These are phyloP conservation scores for Populus ilicifolia DNA, from an alignment of 345 rosid species.

Conservation along the genomic window DNA sequence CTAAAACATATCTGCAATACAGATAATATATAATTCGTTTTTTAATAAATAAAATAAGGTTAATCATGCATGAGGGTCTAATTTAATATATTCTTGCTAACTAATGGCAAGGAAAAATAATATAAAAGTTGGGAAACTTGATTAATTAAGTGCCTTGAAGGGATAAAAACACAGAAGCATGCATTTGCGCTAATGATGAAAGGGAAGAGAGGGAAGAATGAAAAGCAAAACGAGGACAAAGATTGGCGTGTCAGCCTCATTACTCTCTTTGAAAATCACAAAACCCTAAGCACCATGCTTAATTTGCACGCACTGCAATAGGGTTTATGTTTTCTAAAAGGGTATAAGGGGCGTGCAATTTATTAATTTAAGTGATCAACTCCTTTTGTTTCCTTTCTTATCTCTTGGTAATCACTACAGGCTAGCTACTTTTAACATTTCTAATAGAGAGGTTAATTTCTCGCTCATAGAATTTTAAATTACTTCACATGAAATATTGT, in stretches of 20 bases:
- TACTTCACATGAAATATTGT: no score
- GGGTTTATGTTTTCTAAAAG: conserved; percentile 1
- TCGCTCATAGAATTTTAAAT: neutral
- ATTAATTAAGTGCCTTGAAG: no score
- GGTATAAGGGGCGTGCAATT: neutral
- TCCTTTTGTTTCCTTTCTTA: neutral
- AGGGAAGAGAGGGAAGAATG: neutral
- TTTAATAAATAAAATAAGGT: no score
- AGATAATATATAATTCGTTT: no score
- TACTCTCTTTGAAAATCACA: neutral
- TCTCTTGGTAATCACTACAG: neutral
- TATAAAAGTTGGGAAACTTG: no score
- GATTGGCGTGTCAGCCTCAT: conserved; percentile 17
- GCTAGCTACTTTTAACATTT: neutral
- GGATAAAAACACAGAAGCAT: conserved; percentile 7
- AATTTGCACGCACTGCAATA: conserved; percentile 13
- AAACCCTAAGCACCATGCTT: conserved; percentile 2
- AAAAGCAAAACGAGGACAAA: conserved; percentile 4
- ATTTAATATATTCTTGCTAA: no score
- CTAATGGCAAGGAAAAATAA: no score
- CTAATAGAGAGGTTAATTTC: neutral
- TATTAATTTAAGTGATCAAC: neutral
- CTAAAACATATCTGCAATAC: no score
- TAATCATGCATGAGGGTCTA: no score
- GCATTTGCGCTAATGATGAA: conserved; percentile 16